Evolutionary conservation across 1,139 yeast species (phyloP).

Genomic region (Yamadazyma dushanensis): DNA sequence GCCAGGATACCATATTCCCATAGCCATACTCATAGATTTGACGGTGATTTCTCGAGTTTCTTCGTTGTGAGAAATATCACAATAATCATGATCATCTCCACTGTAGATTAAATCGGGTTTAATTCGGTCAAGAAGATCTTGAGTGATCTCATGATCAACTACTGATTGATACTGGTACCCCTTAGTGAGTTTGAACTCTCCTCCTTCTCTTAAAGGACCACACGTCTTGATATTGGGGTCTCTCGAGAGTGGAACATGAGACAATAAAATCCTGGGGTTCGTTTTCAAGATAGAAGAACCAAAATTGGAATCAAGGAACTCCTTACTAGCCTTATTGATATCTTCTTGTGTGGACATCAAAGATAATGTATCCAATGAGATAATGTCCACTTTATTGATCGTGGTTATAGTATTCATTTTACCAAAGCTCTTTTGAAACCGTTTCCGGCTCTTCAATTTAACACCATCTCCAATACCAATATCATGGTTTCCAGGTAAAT

Average conservation of each 20-base stretch:
- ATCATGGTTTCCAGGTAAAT: conserved; percentile 59
- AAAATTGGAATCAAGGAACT: conserved; percentile 27
- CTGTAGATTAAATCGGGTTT: conserved; percentile 45
- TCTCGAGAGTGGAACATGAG: conserved; percentile 53
- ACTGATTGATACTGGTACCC: conserved; percentile 57
- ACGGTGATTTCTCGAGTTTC: conserved; percentile 47
- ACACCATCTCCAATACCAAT: conserved; percentile 56
- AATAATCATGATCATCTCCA: conserved; percentile 60
- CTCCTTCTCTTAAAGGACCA: conserved; percentile 46
- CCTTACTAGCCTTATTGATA: conserved; percentile 28
- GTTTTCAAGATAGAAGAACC: conserved; percentile 12
- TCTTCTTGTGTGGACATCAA: conserved; percentile 32
- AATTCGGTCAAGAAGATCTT: conserved; percentile 29
- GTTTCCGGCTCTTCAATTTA: conserved; percentile 30
- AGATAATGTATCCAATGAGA: conserved; percentile 47
- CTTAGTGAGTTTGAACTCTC: conserved; percentile 22
- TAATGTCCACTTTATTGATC: conserved; percentile 44
- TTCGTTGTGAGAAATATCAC: conserved; percentile 44
- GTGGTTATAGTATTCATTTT: conserved; percentile 30
- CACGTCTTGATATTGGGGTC: conserved; percentile 32
- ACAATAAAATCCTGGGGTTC: conserved; percentile 39
- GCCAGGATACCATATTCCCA: conserved; percentile 57
- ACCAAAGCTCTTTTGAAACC: conserved; percentile 46
- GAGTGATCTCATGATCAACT: conserved; percentile 28
- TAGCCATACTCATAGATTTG: conserved; percentile 59